Conservation (phyloP, 495 filamentous ascomycete genomes). For the Chaetomium tenue region DNA sequence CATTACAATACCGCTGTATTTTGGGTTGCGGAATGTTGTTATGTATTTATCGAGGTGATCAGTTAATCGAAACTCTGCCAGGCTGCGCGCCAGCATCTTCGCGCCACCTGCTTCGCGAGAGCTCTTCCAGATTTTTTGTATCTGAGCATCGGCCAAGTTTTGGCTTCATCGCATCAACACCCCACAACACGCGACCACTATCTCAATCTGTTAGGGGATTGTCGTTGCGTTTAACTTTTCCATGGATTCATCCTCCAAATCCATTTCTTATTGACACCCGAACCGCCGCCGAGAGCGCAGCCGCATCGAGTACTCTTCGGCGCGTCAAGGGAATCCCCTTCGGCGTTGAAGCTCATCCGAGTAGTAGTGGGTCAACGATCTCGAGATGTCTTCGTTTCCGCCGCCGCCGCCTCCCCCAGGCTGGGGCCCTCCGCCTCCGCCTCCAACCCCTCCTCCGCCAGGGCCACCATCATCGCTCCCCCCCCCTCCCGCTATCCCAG, state of each 20-base stretch:
- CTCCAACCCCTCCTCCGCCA: slow-evolving; percentile 65
- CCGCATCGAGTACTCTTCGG: slow-evolving; percentile 1
- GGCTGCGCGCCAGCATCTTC: slow-evolving; percentile 26
- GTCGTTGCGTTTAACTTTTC: slow-evolving; percentile 5
- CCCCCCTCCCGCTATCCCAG: slow-evolving; percentile 60
- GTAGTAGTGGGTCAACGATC: too few relatives aligned
- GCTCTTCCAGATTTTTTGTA: slow-evolving; percentile 31
- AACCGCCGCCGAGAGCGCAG: slow-evolving; percentile 7
- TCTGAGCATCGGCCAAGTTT: slow-evolving; percentile 28
- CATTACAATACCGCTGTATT: background rate
- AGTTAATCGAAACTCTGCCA: slow-evolving; percentile 6
- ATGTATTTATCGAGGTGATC: slow-evolving; percentile 9
- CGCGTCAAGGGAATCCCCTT: slow-evolving; percentile 28
- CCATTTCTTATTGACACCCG: background rate
- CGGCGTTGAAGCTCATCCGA: slow-evolving; percentile 28
- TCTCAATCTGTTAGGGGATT: slow-evolving; percentile 22
- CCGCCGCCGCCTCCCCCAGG: slow-evolving; percentile 61
- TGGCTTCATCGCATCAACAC: slow-evolving; percentile 28
- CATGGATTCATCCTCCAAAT: slow-evolving; percentile 16
- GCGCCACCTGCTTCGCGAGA: slow-evolving; percentile 29
- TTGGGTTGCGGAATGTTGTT: background rate
- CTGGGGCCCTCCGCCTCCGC: slow-evolving; percentile 50
- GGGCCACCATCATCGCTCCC: slow-evolving; percentile 73
- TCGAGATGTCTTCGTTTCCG: slow-evolving; percentile 46
- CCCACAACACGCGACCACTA: slow-evolving; percentile 23